These are phyloP conservation scores for Talaromyces sp. DNA, from an alignment of 2,329 filamentous ascomycete species.

Conservation along the genomic window DNA sequence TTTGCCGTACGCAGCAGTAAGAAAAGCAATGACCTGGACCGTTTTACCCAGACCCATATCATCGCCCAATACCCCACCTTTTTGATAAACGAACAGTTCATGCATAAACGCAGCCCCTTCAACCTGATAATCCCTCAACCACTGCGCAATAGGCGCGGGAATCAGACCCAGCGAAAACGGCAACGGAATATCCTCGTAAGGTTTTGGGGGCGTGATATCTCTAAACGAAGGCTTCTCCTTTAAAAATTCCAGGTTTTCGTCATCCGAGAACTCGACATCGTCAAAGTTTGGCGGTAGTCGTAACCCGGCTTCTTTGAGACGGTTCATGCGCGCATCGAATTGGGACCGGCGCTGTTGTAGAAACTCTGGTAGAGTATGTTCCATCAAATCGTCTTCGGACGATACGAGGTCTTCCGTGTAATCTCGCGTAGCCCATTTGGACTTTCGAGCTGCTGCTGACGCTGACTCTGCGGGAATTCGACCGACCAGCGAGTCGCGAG, in stretches of 20 bases:
- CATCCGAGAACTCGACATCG: conserved; percentile 72
- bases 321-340: conserved; percentile 63
- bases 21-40: conserved; percentile 88
- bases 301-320: conserved; percentile 65
- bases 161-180: conserved; percentile 75
- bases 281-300: conserved; percentile 74
- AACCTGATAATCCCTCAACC: conserved; percentile 87
- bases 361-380: conserved; percentile 67
- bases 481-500: conserved; percentile 38
- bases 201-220: conserved; percentile 60
- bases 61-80: conserved; percentile 85
- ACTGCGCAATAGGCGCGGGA: conserved; percentile 84
- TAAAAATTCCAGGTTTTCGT: conserved; percentile 59
- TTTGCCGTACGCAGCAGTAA: conserved; percentile 90
- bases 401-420: conserved; percentile 37
- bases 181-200: conserved; percentile 72
- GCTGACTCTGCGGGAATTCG: conserved; percentile 28
- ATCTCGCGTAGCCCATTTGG: conserved; percentile 33
- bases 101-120: conserved; percentile 82
- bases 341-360: conserved; percentile 63
- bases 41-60: conserved; percentile 99
- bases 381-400: conserved; percentile 55
- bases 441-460: conserved; percentile 14
- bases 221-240: conserved; percentile 68
- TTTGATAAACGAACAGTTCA: conserved; percentile 83